Evolutionary conservation across 768 basidiomycete genomes (phyloP).

Genomic region (Steccherinum ochraceum): DNA sequence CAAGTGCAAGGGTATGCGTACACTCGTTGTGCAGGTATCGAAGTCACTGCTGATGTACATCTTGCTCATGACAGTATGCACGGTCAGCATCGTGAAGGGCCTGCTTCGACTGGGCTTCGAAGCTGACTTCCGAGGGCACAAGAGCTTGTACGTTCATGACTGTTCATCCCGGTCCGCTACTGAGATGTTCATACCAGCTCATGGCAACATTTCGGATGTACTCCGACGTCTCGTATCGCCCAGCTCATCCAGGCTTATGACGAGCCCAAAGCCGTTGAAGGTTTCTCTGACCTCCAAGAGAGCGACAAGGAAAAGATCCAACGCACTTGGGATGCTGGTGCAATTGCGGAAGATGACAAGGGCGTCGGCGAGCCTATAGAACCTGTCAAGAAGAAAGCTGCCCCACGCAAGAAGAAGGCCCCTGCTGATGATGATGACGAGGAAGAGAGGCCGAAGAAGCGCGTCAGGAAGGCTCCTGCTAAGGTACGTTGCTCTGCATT

Average conservation of each 20-base stretch:
- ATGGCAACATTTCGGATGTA: conserved; percentile 43
- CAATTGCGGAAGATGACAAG: conserved; percentile 32
- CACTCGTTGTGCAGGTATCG: neutral
- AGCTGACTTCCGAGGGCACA: conserved; percentile 32
- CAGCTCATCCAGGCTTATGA: conserved; percentile 33
- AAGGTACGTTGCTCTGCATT: conserved; percentile 16
- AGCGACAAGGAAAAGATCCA: conserved; percentile 36
- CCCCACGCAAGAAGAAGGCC: conserved; percentile 24
- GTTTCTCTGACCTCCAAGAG: conserved; percentile 32
- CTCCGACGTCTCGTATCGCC: conserved; percentile 26
- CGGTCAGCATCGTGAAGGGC: conserved; percentile 35
- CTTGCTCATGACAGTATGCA: no score
- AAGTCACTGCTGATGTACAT: no score
- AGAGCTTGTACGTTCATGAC: conserved; percentile 22
- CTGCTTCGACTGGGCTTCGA: conserved; percentile 34
- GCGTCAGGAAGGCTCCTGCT: conserved; percentile 22
- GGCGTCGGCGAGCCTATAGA: conserved; percentile 21
- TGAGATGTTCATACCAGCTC: conserved; percentile 14
- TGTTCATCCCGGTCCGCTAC: neutral
- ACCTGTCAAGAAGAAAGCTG: conserved; percentile 21
- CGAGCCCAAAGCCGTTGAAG: conserved; percentile 33
- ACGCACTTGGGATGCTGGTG: conserved; percentile 36
- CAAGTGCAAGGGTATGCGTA: conserved; percentile 26
- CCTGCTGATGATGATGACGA: conserved; percentile 15
- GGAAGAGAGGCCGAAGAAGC: conserved; percentile 22